Evolutionary conservation across 768 basidiomycete genomes (phyloP).

Genomic region (Mycena alexandri): DNA sequence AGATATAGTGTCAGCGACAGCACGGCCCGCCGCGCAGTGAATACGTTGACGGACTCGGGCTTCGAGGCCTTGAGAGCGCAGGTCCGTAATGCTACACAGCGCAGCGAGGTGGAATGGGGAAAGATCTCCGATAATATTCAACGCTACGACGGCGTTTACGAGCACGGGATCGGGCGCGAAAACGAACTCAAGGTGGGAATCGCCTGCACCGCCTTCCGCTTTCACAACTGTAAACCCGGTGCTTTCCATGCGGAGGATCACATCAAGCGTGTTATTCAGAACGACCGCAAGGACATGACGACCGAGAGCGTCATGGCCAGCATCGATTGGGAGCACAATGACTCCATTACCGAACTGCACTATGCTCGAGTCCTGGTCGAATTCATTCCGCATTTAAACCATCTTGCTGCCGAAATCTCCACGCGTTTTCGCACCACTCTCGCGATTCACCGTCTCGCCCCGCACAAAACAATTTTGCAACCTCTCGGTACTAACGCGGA

Average conservation of each 20-base stretch:
- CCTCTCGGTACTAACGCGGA: slow-evolving; percentile 10
- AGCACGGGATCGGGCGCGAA: background rate
- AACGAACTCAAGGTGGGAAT: slow-evolving; percentile 2
- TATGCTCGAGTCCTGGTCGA: background rate
- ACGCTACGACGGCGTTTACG: background rate
- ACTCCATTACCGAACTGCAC: background rate
- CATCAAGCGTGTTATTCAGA: background rate
- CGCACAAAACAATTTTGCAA: background rate
- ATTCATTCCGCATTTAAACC: background rate
- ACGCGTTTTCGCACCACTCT: slow-evolving; percentile 1
- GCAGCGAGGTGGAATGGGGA: no score
- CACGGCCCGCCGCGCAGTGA: no score
- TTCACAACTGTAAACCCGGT: background rate
- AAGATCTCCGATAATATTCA: no score
- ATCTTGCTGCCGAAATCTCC: background rate
- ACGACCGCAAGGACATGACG: slow-evolving; percentile 8
- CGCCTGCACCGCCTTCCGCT: background rate
- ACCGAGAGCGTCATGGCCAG: background rate
- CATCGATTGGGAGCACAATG: slow-evolving; percentile 3
- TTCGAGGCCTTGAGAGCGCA: no score
- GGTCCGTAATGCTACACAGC: no score
- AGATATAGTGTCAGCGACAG: no score
- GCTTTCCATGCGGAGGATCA: slow-evolving; percentile 2
- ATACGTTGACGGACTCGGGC: no score
- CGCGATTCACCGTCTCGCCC: background rate